Percentiles rank a stretch among this genome's conserved stretches.
Conservation (phyloP, 2,329 filamentous ascomycete genomes). For the Calonectria leucothoes region DNA sequence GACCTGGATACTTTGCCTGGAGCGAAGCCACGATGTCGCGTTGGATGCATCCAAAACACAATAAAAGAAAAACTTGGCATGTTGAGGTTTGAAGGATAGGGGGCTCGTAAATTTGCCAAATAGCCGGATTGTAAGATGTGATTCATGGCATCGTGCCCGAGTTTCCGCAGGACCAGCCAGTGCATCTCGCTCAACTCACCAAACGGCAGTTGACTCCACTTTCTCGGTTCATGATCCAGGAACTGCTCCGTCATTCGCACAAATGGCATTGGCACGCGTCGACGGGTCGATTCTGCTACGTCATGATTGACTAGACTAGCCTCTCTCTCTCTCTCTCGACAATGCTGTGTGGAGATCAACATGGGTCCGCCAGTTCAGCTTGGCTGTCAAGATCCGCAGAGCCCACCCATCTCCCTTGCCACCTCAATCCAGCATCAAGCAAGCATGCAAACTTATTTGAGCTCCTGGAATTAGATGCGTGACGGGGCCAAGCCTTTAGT, state of each 20-base stretch:
- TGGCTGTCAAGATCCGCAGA: background rate
- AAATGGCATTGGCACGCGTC: background rate
- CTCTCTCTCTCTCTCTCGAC: background rate
- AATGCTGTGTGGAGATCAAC: background rate
- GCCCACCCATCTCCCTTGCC: background rate
- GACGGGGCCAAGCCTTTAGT: background rate
- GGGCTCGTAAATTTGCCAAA: too few relatives aligned
- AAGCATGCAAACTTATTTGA: background rate
- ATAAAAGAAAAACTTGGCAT: too few relatives aligned
- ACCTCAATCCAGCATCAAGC: background rate
- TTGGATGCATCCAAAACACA: background rate
- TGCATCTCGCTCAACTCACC: background rate
- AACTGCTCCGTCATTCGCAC: background rate
- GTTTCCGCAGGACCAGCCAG: background rate
- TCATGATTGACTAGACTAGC: background rate
- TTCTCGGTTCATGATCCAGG: background rate
- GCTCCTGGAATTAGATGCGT: background rate
- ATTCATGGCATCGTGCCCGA: too few relatives aligned
- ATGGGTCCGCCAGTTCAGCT: background rate
- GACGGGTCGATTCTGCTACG: background rate
- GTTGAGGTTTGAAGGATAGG: too few relatives aligned
- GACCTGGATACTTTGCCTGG: background rate
- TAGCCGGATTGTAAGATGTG: too few relatives aligned
- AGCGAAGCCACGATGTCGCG: background rate
- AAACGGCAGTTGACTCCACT: background rate